Evolutionary conservation across 371 early-diverging fungal species (phyloP), one percentile per base, ranked within the genome.

Genomic region (Parasitella parasitica): DNA sequence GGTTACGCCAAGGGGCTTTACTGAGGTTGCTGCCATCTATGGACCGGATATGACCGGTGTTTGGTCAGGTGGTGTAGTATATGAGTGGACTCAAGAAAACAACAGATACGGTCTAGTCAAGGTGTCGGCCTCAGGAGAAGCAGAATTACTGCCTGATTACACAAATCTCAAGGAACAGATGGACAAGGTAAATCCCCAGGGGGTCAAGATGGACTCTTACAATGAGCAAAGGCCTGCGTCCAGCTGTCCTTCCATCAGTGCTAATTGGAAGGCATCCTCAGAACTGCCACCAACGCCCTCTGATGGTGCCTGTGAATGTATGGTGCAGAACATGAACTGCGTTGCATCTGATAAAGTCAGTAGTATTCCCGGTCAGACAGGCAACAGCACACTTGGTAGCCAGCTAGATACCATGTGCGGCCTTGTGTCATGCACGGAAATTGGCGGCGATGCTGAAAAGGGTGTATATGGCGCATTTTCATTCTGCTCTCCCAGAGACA

Each of bases 21-120:
- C 75, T 2, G 88, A 89, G 39, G 84, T 87, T 2, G 76, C 72
- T 27, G 79, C 91, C 16, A 75, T 93, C 38, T 89, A 86, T 61
- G 88, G 91, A 9, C 63, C 84, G 0, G 84, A 88, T 22, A 91
- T 93, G 93, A 76, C 75, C 6, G 58, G 61, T 48, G 72, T 74
- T 0, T 89, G 88, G 78, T 91, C 90, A 1, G 92, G 92, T 22
- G 93, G 91, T 27, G 82, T 93, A 32, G 85, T 89, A 32, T 93
- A 92, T 67, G 92, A 91, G 69, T 93, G 86, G 85, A 79, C 87
- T 6, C 85, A 93, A 56, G 92, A 93, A 57, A 84, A 77, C 65
- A 93, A 92, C 72, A 70, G 86, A 57, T 93, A 91, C 70, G 93
- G 93, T 2, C 65, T 93, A 8, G 91, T 91, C 50, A 75, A 86